Evolutionary conservation across 257 asterid genomes (phyloP).

Genomic region (Ehretia macrophylla): DNA sequence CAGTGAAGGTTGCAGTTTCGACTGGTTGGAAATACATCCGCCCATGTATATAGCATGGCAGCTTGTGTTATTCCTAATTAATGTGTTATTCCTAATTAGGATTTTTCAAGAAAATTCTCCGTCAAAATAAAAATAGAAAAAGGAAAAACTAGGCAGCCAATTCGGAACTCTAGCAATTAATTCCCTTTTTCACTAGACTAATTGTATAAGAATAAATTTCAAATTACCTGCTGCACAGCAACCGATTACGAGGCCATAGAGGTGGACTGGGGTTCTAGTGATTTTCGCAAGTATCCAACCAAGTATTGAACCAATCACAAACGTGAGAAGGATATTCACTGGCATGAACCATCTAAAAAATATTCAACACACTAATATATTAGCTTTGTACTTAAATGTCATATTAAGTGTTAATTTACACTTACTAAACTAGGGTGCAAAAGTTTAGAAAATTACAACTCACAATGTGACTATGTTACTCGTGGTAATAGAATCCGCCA

Average conservation of each 20-base stretch:
- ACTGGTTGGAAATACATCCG: too few species aligned
- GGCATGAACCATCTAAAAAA: constrained; percentile 37
- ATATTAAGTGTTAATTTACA: neutral
- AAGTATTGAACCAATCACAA: constrained; percentile 32
- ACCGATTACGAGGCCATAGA: constrained; percentile 37
- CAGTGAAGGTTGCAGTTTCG: too few species aligned
- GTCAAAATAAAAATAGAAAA: too few species aligned
- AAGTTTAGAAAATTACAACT: neutral
- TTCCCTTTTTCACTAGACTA: too few species aligned
- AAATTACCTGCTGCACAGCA: constrained; percentile 37
- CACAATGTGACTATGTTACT: constrained; percentile 23
- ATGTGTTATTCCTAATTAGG: too few species aligned
- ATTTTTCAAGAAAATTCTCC: too few species aligned
- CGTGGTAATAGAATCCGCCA: constrained; percentile 28
- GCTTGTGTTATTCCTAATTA: too few species aligned
- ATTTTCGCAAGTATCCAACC: constrained; percentile 36
- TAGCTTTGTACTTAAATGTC: too few species aligned
- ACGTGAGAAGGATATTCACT: constrained; percentile 28
- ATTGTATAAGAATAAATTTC: neutral
- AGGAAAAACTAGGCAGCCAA: too few species aligned
- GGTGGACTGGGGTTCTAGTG: constrained; percentile 26
- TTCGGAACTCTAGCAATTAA: too few species aligned
- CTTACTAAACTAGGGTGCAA: too few species aligned
- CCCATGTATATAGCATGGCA: too few species aligned
- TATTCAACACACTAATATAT: neutral